These are phyloP conservation scores for Mortierella alpina DNA, from an alignment of 192 early-diverging fungal species.

Conservation along the genomic window DNA sequence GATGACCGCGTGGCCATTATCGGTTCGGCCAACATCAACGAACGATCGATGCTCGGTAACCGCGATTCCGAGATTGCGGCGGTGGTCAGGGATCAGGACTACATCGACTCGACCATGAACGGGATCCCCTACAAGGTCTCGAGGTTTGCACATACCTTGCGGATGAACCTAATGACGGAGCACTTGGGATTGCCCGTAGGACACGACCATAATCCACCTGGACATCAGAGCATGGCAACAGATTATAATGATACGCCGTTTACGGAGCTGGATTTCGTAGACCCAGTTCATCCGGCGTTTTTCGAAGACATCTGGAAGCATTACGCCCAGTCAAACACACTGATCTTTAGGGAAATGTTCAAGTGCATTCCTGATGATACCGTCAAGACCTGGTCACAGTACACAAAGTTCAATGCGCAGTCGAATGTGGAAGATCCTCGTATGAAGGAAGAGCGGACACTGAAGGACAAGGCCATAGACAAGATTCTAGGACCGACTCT, in stretches of 20 bases:
- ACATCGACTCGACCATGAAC: slow-evolving; percentile 74
- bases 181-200: slow-evolving; percentile 72
- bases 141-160: slow-evolving; percentile 76
- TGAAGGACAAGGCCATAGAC: slow-evolving; percentile 45
- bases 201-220: slow-evolving; percentile 8
- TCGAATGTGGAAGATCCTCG: slow-evolving; percentile 48
- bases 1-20: slow-evolving; percentile 85
- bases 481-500: slow-evolving; percentile 44
- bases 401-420: slow-evolving; percentile 50
- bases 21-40: slow-evolving; percentile 92
- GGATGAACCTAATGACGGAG: slow-evolving; percentile 80
- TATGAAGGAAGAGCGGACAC: slow-evolving; percentile 40
- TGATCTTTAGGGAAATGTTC: slow-evolving; percentile 76
- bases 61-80: slow-evolving; percentile 88
- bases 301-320: slow-evolving; percentile 67
- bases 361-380: slow-evolving; percentile 85
- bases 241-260: slow-evolving; percentile 9
- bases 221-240: neutral
- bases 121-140: slow-evolving; percentile 75
- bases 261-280: slow-evolving; percentile 58
- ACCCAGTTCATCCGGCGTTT: slow-evolving; percentile 77
- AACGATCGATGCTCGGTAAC: slow-evolving; percentile 83
- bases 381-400: slow-evolving; percentile 70
- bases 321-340: slow-evolving; percentile 71
- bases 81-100: slow-evolving; percentile 70